Evolutionary conservation across 768 basidiomycete genomes (phyloP).

Genomic region (Sporobolomyces pararoseus): DNA sequence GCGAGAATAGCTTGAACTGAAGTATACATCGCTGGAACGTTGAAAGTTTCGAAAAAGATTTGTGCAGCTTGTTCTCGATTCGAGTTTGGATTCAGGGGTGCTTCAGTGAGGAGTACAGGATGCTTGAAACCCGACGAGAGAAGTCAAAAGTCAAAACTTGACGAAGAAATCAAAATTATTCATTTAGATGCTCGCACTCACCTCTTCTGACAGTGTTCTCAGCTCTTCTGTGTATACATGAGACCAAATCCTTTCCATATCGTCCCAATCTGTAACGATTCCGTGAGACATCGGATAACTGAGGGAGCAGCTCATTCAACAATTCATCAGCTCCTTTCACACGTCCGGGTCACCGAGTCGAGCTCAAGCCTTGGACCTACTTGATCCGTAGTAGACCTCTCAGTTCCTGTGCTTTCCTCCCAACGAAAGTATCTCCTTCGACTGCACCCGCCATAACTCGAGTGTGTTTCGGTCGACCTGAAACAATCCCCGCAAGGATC

Average conservation of each 20-base stretch:
- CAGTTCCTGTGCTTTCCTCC: slow-evolving; percentile 89
- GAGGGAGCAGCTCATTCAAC: background rate
- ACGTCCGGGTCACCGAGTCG: background rate
- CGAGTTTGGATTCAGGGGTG: slow-evolving; percentile 90
- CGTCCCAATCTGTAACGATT: slow-evolving; percentile 99
- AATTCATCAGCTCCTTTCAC: background rate
- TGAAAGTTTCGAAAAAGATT: slow-evolving; percentile 99
- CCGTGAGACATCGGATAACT: slow-evolving; percentile 99
- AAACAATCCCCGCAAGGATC: slow-evolving; percentile 45
- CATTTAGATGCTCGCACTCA: slow-evolving; percentile 52
- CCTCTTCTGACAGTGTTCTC: slow-evolving; percentile 94
- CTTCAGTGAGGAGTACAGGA: slow-evolving; percentile 94
- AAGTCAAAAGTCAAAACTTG: too few species aligned
- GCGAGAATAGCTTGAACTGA: slow-evolving; percentile 96
- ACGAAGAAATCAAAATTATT: too few species aligned
- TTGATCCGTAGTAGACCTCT: slow-evolving; percentile 86
- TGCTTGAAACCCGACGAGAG: slow-evolving; percentile 58
- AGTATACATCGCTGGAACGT: slow-evolving; percentile 93
- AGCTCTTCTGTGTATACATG: slow-evolving; percentile 96
- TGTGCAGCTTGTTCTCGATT: slow-evolving; percentile 96
- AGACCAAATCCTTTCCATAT: slow-evolving; percentile 99
- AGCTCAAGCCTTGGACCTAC: slow-evolving; percentile 18
- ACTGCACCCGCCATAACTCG: slow-evolving; percentile 96
- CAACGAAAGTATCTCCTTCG: slow-evolving; percentile 95
- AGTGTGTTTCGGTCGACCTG: slow-evolving; percentile 94